Conservation (phyloP, 345 rosid species). For the Hibiscus trionum region DNA sequence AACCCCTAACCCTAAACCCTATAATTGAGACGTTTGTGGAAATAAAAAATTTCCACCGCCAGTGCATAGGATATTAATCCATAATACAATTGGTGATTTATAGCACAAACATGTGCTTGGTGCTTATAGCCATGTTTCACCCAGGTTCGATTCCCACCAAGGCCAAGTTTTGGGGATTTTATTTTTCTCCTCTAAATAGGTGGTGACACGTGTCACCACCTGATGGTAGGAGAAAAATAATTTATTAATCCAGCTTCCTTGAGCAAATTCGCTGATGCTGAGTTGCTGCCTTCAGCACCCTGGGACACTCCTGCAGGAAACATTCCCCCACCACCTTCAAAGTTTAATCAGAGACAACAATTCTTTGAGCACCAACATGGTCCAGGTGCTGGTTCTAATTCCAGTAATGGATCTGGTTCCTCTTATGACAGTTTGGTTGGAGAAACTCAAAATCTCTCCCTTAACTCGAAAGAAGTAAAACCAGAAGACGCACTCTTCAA, state of each 20-base stretch:
- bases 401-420: conserved; percentile 45
- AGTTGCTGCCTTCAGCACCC: conserved; percentile 68
- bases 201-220: no score
- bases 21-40: no score
- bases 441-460: conserved; percentile 56
- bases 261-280: conserved; percentile 30
- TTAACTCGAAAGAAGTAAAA: conserved; percentile 48
- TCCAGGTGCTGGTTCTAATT: conserved; percentile 19
- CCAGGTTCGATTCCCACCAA: no score
- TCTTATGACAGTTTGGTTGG: conserved; percentile 52
- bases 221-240: no score
- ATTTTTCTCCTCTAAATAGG: no score
- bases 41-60: no score
- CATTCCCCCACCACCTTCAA: conserved; percentile 77
- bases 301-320: conserved; percentile 43
- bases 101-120: no score
- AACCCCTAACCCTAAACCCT: no score
- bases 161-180: no score
- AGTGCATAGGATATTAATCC: no score
- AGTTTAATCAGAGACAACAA: conserved; percentile 65
- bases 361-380: conserved; percentile 37
- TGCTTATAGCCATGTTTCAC: no score
- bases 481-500: conserved; percentile 86
- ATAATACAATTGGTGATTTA: no score
- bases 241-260: background rate